Percentiles rank a stretch among this genome's conserved stretches.
Evolutionary conservation across 805 yeast genomes (phyloP).

Genomic region (Danielozyma ontarioensis): DNA sequence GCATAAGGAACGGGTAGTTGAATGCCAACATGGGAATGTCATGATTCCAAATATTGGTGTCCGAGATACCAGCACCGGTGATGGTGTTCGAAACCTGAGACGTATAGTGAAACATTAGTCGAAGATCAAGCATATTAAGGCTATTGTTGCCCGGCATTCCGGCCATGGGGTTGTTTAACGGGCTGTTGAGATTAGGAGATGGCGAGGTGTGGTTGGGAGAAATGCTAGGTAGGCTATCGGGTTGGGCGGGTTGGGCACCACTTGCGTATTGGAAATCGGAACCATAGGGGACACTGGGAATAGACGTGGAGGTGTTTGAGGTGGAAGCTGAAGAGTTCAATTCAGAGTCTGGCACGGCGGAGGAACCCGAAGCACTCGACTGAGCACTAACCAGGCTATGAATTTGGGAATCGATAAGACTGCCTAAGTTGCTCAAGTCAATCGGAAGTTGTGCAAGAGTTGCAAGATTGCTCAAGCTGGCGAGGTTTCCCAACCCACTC

Average conservation of each 20-base stretch:
- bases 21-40: conserved; percentile 89
- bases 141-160: conserved; percentile 7
- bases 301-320: too few species aligned
- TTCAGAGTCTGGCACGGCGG: background rate
- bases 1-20: conserved; percentile 87
- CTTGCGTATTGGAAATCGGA: too few species aligned
- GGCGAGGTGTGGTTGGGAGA: conserved; percentile 14
- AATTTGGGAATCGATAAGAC: conserved; percentile 18
- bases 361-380: background rate
- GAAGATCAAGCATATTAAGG: conserved; percentile 69
- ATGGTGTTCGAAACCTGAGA: conserved; percentile 81
- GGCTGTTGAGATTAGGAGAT: conserved; percentile 5
- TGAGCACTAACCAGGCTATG: background rate
- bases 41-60: conserved; percentile 77
- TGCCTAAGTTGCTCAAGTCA: conserved; percentile 33
- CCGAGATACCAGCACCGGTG: conserved; percentile 86
- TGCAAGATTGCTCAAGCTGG: conserved; percentile 36
- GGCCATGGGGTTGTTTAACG: conserved; percentile 1
- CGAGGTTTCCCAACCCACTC: conserved; percentile 30
- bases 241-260: conserved; percentile 3
- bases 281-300: too few species aligned
- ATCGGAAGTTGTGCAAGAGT: conserved; percentile 39
- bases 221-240: conserved; percentile 10
- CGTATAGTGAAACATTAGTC: conserved; percentile 83
- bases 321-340: background rate